Evolutionary conservation across 1,139 yeast genomes (phyloP).

Genomic region (Chernovozyma sophiae-reginae): DNA sequence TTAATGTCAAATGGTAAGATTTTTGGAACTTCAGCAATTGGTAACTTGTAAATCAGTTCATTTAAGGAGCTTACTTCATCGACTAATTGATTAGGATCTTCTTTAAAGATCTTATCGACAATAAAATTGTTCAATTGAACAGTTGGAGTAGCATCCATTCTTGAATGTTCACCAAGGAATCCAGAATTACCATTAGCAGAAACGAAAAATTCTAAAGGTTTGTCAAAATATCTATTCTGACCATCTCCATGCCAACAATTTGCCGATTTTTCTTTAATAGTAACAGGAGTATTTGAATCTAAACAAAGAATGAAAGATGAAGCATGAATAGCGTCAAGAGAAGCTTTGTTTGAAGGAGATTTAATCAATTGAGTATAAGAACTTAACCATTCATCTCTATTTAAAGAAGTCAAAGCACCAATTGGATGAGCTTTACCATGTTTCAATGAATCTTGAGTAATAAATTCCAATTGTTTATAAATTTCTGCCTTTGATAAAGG

Average conservation of each 20-base stretch:
- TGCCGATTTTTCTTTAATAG: slow-evolving; percentile 81
- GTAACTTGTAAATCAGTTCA: slow-evolving; percentile 15
- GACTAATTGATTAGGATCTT: slow-evolving; percentile 31
- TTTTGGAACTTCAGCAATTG: slow-evolving; percentile 19
- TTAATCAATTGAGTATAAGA: slow-evolving; percentile 56
- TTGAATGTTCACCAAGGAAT: slow-evolving; percentile 93
- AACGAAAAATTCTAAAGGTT: slow-evolving; percentile 83
- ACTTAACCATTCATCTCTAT: slow-evolving; percentile 78
- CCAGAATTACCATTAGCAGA: slow-evolving; percentile 86
- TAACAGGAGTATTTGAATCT: slow-evolving; percentile 69
- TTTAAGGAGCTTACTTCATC: slow-evolving; percentile 23
- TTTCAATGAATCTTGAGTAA: slow-evolving; percentile 45
- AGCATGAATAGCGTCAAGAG: slow-evolving; percentile 68
- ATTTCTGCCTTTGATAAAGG: slow-evolving; percentile 59
- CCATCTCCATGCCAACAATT: slow-evolving; percentile 97
- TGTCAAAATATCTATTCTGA: slow-evolving; percentile 84
- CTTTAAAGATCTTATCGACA: slow-evolving; percentile 51
- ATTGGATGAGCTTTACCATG: slow-evolving; percentile 49
- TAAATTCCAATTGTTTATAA: slow-evolving; percentile 59
- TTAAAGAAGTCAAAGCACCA: slow-evolving; percentile 78
- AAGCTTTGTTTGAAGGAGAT: slow-evolving; percentile 53
- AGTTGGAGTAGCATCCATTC: slow-evolving; percentile 98
- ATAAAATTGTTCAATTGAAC: slow-evolving; percentile 81
- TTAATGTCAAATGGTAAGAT: slow-evolving; percentile 44
- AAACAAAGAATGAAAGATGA: slow-evolving; percentile 79